A percentile compares a stretch with the other conserved stretches of the same genome.
phyloP scores from a whole-genome alignment of 2,329 filamentous ascomycete genomes.

The Colletotrichum siamense region DNA sequence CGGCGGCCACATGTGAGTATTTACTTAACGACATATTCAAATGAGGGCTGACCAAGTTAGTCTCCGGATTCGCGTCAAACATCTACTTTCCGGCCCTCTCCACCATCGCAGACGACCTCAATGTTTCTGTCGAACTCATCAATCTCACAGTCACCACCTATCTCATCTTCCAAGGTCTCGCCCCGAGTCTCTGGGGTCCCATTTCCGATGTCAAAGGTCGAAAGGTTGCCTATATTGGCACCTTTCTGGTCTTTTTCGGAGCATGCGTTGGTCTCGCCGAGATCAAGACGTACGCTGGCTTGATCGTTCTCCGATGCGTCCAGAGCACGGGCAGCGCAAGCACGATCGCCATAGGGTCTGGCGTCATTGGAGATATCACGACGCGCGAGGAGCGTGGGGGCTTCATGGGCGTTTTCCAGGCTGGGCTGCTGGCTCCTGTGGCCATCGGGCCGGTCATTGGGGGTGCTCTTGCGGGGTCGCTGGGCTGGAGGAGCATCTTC shows the following conservation, averaged over 20 bases:
- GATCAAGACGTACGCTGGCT: constrained; percentile 46
- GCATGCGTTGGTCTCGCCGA: constrained; percentile 54
- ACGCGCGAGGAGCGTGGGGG: constrained; percentile 61
- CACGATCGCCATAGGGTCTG: constrained; percentile 57
- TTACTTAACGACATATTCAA: too few relatives aligned
- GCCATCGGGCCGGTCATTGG: constrained; percentile 56
- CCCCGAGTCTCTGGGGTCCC: constrained; percentile 56
- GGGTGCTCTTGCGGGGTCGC: constrained; percentile 52
- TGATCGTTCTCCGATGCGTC: constrained; percentile 56
- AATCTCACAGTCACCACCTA: constrained; percentile 53
- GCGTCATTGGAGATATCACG: constrained; percentile 63
- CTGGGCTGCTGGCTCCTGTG: constrained; percentile 37
- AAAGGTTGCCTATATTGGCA: constrained; percentile 52
- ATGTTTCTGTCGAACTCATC: constrained; percentile 42
- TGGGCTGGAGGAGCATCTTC: constrained; percentile 61
- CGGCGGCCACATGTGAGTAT: constrained; percentile 54
- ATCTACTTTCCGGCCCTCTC: constrained; percentile 57
- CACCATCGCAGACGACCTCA: constrained; percentile 46
- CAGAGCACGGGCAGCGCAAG: constrained; percentile 60
- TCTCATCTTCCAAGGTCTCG: constrained; percentile 55
- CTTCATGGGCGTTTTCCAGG: constrained; percentile 55
- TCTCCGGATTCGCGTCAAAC: constrained; percentile 45
- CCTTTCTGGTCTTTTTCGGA: constrained; percentile 50
- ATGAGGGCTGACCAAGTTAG: constrained; percentile 22
- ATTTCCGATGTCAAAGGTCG: constrained; percentile 53